Percentiles rank a stretch among this genome's conserved stretches.
phyloP scores from a whole-genome alignment of 2,329 filamentous ascomycete species.

The Aspergillus fijiensis region DNA sequence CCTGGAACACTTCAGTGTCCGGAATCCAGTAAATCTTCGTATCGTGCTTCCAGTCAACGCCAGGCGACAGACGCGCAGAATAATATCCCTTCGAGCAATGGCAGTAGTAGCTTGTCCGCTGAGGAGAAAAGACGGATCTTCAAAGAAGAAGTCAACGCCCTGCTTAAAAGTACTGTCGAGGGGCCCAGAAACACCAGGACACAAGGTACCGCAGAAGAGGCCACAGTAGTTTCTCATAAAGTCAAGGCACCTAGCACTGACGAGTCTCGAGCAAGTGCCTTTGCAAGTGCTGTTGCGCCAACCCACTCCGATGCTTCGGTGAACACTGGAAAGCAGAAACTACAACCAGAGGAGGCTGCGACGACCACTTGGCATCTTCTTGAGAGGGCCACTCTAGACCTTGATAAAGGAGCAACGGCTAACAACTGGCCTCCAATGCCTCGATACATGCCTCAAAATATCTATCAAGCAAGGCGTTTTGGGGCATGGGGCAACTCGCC shows the following conservation, averaged over 20 bases:
- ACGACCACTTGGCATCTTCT: background rate
- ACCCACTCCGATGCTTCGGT: background rate
- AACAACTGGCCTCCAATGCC: background rate
- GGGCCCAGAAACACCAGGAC: background rate
- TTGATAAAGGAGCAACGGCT: background rate
- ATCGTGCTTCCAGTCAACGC: background rate
- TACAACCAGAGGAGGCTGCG: background rate
- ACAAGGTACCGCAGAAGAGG: background rate
- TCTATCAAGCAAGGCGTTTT: background rate
- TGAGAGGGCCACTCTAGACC: background rate
- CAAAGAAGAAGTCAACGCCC: conserved; percentile 12
- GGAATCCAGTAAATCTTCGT: too few relatives aligned
- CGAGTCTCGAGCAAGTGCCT: background rate
- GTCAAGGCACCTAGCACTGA: background rate
- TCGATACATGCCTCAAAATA: background rate
- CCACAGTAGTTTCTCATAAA: background rate
- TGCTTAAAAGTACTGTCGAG: conserved; percentile 4
- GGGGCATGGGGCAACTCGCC: background rate
- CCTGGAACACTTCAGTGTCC: background rate
- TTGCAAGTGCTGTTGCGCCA: background rate
- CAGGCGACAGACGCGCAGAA: background rate
- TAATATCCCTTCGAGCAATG: background rate
- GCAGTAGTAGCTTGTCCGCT: background rate
- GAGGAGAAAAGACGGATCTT: conserved; percentile 2
- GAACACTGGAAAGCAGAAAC: background rate